A percentile compares a stretch with the other conserved stretches of the same genome.
These are phyloP conservation scores for Venturia asperata DNA, from an alignment of 2,329 filamentous ascomycete species.

Conservation along the genomic window DNA sequence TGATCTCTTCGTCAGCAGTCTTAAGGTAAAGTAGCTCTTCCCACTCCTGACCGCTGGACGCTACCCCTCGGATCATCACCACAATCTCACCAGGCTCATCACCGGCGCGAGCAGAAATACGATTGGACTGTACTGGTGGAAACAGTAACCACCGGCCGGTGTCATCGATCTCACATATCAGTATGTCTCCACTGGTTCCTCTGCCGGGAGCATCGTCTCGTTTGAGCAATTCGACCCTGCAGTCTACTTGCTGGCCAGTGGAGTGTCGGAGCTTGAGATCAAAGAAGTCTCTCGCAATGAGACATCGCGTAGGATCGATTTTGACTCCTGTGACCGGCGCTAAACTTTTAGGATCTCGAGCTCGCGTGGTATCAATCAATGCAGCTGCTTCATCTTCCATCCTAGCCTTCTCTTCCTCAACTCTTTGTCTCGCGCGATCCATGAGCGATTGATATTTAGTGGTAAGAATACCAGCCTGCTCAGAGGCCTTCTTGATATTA, in stretches of 20 bases:
- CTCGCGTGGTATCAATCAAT: constrained; percentile 71
- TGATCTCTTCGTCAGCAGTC: constrained; percentile 68
- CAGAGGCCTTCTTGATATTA: constrained; percentile 48
- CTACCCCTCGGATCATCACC: constrained; percentile 74
- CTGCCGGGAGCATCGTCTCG: constrained; percentile 68
- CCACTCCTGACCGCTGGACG: constrained; percentile 61
- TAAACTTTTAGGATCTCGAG: constrained; percentile 71
- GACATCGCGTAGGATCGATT: constrained; percentile 72
- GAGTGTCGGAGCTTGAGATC: constrained; percentile 79
- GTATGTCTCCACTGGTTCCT: constrained; percentile 69
- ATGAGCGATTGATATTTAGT: constrained; percentile 65
- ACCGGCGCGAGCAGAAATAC: constrained; percentile 73
- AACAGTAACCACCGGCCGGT: constrained; percentile 79
- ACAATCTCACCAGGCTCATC: constrained; percentile 66
- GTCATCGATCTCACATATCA: constrained; percentile 83
- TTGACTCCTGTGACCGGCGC: constrained; percentile 60
- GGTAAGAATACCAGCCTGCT: constrained; percentile 53
- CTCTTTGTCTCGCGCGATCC: constrained; percentile 64
- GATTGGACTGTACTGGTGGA: constrained; percentile 67
- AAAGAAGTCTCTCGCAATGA: constrained; percentile 85
- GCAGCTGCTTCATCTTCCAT: constrained; percentile 81
- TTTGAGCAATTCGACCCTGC: constrained; percentile 78
- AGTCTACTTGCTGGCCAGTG: constrained; percentile 81
- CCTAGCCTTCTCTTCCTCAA: constrained; percentile 64
- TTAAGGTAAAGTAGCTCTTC: constrained; percentile 74